Percentiles rank a stretch among this genome's conserved stretches.
These are phyloP conservation scores for Dichomitus squalens DNA, from an alignment of 1,284 basidiomycete genomes.

Conservation along the genomic window DNA sequence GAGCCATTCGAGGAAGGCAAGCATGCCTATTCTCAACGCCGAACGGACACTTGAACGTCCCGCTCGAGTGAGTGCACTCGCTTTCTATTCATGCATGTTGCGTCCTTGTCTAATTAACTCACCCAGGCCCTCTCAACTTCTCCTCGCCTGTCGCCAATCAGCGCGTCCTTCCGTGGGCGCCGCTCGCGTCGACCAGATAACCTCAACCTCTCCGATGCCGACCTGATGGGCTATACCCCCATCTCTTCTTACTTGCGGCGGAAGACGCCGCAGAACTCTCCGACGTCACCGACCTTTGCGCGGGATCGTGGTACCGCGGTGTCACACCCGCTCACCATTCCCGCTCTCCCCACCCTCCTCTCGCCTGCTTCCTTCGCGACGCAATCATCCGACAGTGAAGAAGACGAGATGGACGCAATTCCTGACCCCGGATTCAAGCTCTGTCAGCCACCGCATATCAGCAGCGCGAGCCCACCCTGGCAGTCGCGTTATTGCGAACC, in stretches of 20 bases:
- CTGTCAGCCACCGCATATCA: constrained; percentile 14
- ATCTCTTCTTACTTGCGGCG: constrained; percentile 78
- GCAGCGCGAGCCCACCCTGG: constrained; percentile 16
- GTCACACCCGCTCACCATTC: constrained; percentile 58
- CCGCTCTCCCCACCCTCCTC: constrained; percentile 50
- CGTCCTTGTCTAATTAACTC: constrained; percentile 1
- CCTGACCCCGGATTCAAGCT: constrained; percentile 23
- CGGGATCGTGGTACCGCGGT: constrained; percentile 35
- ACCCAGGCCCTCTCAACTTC: constrained; percentile 45
- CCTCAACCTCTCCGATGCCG: constrained; percentile 34
- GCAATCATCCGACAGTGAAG: constrained; percentile 34
- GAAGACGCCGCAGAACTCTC: constrained; percentile 72
- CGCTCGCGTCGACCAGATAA: constrained; percentile 30
- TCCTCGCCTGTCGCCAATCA: constrained; percentile 44
- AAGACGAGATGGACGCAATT: constrained; percentile 31
- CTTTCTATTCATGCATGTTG: background rate
- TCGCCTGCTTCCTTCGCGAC: constrained; percentile 26
- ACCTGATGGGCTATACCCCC: constrained; percentile 55
- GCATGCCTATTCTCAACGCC: constrained; percentile 35
- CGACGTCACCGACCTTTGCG: constrained; percentile 62
- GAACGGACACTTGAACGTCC: constrained; percentile 28
- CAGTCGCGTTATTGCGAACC: constrained; percentile 27
- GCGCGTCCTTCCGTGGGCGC: constrained; percentile 27
- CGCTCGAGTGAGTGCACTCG: constrained; percentile 31
- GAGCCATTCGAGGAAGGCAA: constrained; percentile 38